These are phyloP conservation scores for Cyphellophora attinorum DNA, from an alignment of 2,329 filamentous ascomycete genomes.

Conservation along the genomic window DNA sequence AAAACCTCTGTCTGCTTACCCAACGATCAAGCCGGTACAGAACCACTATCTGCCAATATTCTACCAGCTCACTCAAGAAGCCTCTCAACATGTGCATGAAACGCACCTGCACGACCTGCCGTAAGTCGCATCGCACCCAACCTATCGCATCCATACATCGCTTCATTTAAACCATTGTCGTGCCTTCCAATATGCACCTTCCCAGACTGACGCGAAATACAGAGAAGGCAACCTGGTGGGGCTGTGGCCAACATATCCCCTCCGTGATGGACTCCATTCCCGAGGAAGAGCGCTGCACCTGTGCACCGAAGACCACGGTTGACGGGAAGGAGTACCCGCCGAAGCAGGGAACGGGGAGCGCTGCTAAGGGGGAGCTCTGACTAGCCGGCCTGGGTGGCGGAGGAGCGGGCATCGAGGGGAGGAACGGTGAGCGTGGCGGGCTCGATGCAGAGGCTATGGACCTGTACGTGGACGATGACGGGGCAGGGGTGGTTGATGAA, in stretches of 20 bases:
- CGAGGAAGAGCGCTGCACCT: conserved; percentile 44
- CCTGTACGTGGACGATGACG: too few species aligned
- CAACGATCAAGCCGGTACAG: too few species aligned
- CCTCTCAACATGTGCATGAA: conserved; percentile 42
- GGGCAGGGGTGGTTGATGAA: background rate
- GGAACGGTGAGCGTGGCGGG: background rate
- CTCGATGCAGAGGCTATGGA: too few species aligned
- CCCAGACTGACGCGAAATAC: background rate
- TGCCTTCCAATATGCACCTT: background rate
- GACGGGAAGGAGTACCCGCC: conserved; percentile 46
- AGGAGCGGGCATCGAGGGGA: background rate
- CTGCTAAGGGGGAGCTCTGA: too few species aligned
- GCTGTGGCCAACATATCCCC: conserved; percentile 42
- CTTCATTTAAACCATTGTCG: background rate
- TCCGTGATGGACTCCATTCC: conserved; percentile 44
- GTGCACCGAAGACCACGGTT: conserved; percentile 42
- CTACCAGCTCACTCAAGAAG: too few species aligned
- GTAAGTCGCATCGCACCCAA: conserved; percentile 27
- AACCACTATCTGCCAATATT: too few species aligned
- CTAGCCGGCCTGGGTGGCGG: conserved; percentile 1
- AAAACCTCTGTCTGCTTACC: too few species aligned
- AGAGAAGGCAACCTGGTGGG: conserved; percentile 46
- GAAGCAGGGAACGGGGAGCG: conserved; percentile 29
- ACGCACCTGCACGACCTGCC: conserved; percentile 40
- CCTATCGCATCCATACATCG: conserved; percentile 2